Conservation (phyloP, 768 basidiomycete genomes). For the Pleurotus tuber-regium region DNA sequence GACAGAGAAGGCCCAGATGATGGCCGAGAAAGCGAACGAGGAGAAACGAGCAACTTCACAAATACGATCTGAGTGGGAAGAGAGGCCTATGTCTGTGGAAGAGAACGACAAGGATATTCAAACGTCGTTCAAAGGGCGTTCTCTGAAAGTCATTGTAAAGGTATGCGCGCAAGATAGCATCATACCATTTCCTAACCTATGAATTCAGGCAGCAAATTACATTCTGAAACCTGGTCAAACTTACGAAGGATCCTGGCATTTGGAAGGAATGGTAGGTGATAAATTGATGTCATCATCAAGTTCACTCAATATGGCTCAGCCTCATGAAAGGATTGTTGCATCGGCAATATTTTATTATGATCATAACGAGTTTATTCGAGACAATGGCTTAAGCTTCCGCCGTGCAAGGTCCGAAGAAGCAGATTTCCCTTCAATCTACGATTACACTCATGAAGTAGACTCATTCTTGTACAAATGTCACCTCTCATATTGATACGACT, state of each 20-base stretch:
- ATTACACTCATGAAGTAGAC: too few species aligned
- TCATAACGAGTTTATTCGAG: conserved; percentile 9
- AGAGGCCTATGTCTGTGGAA: background rate
- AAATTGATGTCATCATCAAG: background rate
- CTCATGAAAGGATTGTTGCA: conserved; percentile 16
- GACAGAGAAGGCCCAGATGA: background rate
- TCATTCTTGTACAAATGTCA: too few species aligned
- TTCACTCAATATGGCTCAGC: conserved; percentile 12
- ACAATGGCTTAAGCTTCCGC: conserved; percentile 14
- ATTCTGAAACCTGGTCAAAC: conserved; percentile 12
- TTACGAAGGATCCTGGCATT: conserved; percentile 18
- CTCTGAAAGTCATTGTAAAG: conserved; percentile 1
- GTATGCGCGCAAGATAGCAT: too few species aligned
- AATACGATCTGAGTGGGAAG: background rate
- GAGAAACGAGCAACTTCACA: background rate
- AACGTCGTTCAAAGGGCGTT: background rate
- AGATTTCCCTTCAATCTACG: too few species aligned
- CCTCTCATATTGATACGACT: too few species aligned
- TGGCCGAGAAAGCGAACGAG: background rate
- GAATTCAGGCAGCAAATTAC: conserved; percentile 16
- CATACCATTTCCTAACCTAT: background rate
- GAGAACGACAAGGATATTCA: background rate
- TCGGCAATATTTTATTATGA: conserved; percentile 17
- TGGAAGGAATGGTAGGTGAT: conserved; percentile 19
- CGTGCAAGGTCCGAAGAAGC: background rate